A percentile compares a stretch with the other conserved stretches of the same genome.
Evolutionary conservation across 129 eudicot genomes (phyloP).

Genomic region (Scalesia atractyloides): DNA sequence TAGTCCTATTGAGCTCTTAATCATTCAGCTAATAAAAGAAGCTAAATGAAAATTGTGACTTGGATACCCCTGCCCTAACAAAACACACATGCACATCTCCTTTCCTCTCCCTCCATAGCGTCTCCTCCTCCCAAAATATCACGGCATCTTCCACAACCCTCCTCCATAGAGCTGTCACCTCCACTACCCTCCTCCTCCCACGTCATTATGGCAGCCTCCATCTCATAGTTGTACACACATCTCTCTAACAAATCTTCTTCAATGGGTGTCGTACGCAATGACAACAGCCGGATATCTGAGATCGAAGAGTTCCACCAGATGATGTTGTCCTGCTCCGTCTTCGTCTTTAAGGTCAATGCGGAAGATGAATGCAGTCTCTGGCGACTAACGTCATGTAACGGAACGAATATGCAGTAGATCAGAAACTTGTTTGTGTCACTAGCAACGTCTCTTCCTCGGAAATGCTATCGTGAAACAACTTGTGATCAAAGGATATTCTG

Average conservation of each 20-base stretch:
- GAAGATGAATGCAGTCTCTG: constrained; percentile 25
- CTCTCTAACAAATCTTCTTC: not conserved
- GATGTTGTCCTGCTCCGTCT: constrained; percentile 60
- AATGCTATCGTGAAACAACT: constrained; percentile 70
- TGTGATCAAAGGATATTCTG: constrained; percentile 63
- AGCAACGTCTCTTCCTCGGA: constrained; percentile 80
- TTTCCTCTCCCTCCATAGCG: no score
- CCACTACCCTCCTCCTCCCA: no score
- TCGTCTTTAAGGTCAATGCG: constrained; percentile 36
- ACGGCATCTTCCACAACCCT: no score
- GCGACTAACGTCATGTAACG: constrained; percentile 8
- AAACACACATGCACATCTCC: no score
- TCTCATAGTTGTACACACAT: not conserved
- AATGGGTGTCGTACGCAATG: constrained; percentile 66
- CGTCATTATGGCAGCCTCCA: no score
- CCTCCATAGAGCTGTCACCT: no score
- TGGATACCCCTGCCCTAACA: no score
- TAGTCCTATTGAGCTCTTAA: no score
- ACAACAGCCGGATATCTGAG: constrained; percentile 50
- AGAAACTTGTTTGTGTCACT: constrained; percentile 72
- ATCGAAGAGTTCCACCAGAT: constrained; percentile 73
- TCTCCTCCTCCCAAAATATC: no score
- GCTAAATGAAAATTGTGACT: no score
- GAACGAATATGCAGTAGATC: constrained; percentile 23
- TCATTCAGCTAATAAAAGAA: no score